Evolutionary conservation across 108 stramenopile genomes (phyloP), one percentile per base, ranked within the genome.

Genomic region (Pseudonitzschia multiseries): DNA sequence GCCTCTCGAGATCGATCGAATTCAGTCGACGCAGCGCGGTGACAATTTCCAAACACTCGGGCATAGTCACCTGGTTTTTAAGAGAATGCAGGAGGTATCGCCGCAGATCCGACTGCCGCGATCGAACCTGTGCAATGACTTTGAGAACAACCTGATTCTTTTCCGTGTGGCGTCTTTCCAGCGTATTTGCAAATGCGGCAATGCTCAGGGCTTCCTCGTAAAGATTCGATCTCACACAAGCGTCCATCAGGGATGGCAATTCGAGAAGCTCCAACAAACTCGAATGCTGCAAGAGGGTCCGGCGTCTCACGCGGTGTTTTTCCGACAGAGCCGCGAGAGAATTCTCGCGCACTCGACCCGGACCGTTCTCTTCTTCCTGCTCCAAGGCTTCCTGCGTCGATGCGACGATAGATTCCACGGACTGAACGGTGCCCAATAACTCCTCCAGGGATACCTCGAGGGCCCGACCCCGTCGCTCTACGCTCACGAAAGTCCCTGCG

Each of bases 121-220:
- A 72, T n/a, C 93, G 85, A 65, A 94, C 87, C 72, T 94, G 90
- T 17, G 73, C 73, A 72, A 94, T 84, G 68, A 94, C 93, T 43
- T 84, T 81, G 15, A 78, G 65, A 8, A 91, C 89, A 2, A 94
- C 93, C 27, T 68, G 69, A 41, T 87, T 86, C 65, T 80, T 81
- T 36, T 87, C 82, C 8, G 67, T 67, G 69, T 91, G 93, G 31
- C 89, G 83, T 10, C 87, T 84, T 65, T 94, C 93, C 76, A 94
- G 70, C n/a, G 93, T 90, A 63, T 94, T 94, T 31, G 93, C 79
- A 81, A 94, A 91, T 3, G 86, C 81, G 29, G 93, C 93, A 74
- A 94, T 87, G 57, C 87, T 91, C 60, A 94, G 69, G 0, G 90
- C 90, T 62, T 94, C 93, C 28, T 94, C 93, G 74, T 94, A 94